Evolutionary conservation across 805 yeast genomes (phyloP), one percentile per base, ranked within the genome.

Genomic region (Clavispora asparagi): DNA sequence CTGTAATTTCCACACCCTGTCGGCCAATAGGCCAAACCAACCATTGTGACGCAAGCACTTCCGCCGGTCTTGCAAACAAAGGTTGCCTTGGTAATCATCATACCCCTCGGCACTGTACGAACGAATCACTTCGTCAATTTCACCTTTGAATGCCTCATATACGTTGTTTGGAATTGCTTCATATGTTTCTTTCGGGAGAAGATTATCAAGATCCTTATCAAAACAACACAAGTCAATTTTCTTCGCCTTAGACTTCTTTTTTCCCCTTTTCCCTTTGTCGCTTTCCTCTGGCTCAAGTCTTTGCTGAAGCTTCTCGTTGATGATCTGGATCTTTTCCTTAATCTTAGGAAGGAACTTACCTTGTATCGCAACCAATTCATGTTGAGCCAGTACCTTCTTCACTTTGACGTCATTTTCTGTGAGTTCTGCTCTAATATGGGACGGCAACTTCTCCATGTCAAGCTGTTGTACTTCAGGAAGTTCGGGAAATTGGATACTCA

Each of bases 11-110:
- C 58, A 47, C 13, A 66, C 42, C 41, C 65, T 68, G 49, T 72
- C 77, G 26, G 57, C 55, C 7, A 63, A 47, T 39, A 72, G 59
- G 44, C 62, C 65, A 59, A 65, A 64, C 82, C 83, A 78, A 1
- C 78, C 76, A 41, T 64, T 68, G 51, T 83, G 89, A 40, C 76
- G 73, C 3, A 58, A 57, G 58, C 89, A 83, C 52, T 79, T 81
- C 44, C 74, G 69, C 49, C 75, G 76, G 41, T 82, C 87, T 9
- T 66, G 59, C 7, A 80, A 56, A 54, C 88, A 83, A 1, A 77
- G 42, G 8, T 47, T 25, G 26, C 53, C 53, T 6, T 51, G 19
- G 42, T 48, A 48, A 9, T 43, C 54, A 4, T 39, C 39, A 5
- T 54, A 59, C 11, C 43, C 50, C 5, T 53, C 57, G 12, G 47